These are phyloP conservation scores for Cercospora sp. DNA, from an alignment of 2,329 filamentous ascomycete genomes.

Conservation along the genomic window DNA sequence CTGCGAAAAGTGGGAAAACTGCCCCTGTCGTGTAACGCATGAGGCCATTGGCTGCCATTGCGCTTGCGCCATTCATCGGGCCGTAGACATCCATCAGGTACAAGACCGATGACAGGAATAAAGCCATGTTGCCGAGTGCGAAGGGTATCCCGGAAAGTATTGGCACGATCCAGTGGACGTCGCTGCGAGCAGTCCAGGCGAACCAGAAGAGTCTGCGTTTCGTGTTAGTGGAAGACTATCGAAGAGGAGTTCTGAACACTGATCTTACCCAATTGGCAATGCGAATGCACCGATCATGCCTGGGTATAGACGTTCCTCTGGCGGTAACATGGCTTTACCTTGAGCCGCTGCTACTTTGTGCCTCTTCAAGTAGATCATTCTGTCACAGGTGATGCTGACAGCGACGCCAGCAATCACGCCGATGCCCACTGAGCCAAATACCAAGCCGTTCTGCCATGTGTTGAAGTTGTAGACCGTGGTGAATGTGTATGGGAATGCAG, in stretches of 20 bases:
- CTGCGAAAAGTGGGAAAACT: conserved; percentile 23
- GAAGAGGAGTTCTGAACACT: background rate
- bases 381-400: conserved; percentile 42
- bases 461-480: conserved; percentile 70
- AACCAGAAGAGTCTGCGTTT: conserved; percentile 42
- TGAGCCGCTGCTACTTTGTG: conserved; percentile 34
- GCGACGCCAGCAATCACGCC: conserved; percentile 63
- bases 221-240: conserved; percentile 9
- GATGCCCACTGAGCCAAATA: conserved; percentile 70
- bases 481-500: conserved; percentile 54
- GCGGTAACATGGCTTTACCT: conserved; percentile 32
- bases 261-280: conserved; percentile 36
- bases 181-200: conserved; percentile 41
- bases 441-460: conserved; percentile 73
- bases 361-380: conserved; percentile 40
- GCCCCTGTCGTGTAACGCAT: conserved; percentile 19
- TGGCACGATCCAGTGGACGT: conserved; percentile 45
- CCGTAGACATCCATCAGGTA: conserved; percentile 59
- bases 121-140: conserved; percentile 35
- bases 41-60: conserved; percentile 61
- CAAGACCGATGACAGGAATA: conserved; percentile 38
- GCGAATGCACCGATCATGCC: conserved; percentile 41
- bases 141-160: conserved; percentile 40
- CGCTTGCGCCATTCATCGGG: conserved; percentile 58
- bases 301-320: conserved; percentile 41